phyloP scores from a whole-genome alignment of 2,329 filamentous ascomycete species.

The Fusarium abutilonis region DNA sequence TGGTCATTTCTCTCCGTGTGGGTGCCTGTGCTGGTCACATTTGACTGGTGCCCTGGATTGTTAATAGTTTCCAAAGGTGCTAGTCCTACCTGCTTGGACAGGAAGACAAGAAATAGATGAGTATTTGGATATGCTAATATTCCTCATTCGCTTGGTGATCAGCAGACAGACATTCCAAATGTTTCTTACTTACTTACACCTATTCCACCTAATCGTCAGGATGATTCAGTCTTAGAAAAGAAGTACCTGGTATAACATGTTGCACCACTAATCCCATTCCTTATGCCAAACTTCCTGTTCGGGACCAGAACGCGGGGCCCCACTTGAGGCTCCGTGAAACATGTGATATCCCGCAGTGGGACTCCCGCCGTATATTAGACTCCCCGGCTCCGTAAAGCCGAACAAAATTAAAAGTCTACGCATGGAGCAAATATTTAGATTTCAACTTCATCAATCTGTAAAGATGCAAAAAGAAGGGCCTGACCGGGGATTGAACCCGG shows the following conservation, averaged over 20 bases:
- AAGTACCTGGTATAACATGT: too few species aligned
- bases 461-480: slow-evolving; percentile 45
- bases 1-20: slow-evolving; percentile 7
- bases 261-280: too few species aligned
- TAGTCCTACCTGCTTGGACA: not conserved
- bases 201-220: too few species aligned
- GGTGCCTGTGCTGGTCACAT: slow-evolving; percentile 40
- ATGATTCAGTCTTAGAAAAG: too few species aligned
- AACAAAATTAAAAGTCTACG: not conserved
- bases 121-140: not conserved
- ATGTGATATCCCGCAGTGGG: not conserved
- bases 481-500: slow-evolving; percentile 59
- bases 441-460: rapidly evolving
- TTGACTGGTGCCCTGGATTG: slow-evolving; percentile 19
- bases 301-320: not conserved
- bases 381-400: not conserved
- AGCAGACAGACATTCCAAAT: too few species aligned
- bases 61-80: slow-evolving; percentile 26
- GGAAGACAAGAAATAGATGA: not conserved
- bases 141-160: too few species aligned
- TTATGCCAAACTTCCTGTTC: not conserved
- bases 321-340: not conserved
- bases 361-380: not conserved
- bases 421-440: not conserved
- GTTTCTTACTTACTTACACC: too few species aligned